phyloP scores from a whole-genome alignment of 345 rosid genomes.

The Eucalyptus pauciflora region DNA sequence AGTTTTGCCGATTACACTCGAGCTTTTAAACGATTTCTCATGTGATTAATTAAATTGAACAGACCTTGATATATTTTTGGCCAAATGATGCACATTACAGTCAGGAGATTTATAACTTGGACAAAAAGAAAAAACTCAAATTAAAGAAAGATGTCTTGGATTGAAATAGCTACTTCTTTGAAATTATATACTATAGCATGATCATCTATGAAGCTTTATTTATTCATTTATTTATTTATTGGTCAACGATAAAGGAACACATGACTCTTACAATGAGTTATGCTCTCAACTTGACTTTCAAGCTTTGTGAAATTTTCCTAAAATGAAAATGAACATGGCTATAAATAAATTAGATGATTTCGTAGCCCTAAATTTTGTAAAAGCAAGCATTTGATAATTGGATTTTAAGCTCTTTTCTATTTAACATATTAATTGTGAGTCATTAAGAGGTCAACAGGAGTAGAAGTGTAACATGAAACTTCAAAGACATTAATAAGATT shows the following conservation, averaged over 20 bases:
- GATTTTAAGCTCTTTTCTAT: not conserved
- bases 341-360: too few species aligned
- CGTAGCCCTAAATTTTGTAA: too few species aligned
- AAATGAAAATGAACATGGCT: not conserved
- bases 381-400: not conserved
- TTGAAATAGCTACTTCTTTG: not conserved
- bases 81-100: not conserved
- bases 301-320: not conserved
- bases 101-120: not conserved
- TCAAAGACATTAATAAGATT: not conserved
- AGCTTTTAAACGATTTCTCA: not conserved
- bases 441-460: not conserved
- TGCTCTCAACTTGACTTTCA: not conserved
- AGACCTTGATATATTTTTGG: not conserved
- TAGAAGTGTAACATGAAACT: not conserved
- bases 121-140: not conserved
- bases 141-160: not conserved
- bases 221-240: too few species aligned
- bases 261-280: not conserved
- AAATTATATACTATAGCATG: not conserved
- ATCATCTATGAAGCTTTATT: not conserved
- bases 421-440: not conserved
- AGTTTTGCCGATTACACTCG: not conserved
- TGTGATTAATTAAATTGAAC: not conserved
- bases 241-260: not conserved